These are phyloP conservation scores for Paecilomyces variotii DNA, from an alignment of 2,329 filamentous ascomycete genomes.

Conservation along the genomic window DNA sequence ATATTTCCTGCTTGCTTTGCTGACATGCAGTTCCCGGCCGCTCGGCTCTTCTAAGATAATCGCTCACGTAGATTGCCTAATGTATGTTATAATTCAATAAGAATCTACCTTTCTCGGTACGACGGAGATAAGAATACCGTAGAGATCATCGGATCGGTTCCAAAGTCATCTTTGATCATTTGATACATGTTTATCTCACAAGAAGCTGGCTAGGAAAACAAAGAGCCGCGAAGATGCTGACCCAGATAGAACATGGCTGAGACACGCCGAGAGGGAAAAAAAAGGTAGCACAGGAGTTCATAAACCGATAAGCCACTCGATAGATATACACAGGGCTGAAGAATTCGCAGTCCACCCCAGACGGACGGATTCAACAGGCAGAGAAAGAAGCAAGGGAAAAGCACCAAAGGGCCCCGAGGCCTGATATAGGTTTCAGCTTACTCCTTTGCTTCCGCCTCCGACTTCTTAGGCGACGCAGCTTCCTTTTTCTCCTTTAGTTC, in stretches of 20 bases:
- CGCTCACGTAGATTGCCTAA: background rate
- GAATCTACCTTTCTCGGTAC: background rate
- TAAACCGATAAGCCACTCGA: background rate
- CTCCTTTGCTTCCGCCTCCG: slow-evolving; percentile 13
- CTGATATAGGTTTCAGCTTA: background rate
- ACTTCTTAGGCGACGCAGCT: slow-evolving; percentile 17
- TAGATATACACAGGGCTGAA: background rate
- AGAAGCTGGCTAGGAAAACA: background rate
- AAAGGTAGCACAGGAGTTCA: background rate
- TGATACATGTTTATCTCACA: background rate
- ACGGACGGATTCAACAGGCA: background rate
- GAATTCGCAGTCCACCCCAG: background rate
- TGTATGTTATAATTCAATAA: background rate
- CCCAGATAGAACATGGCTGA: background rate
- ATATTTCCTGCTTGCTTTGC: background rate
- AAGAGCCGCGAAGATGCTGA: background rate
- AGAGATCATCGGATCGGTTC: background rate
- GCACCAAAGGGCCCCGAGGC: background rate
- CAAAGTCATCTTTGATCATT: background rate
- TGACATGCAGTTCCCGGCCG: background rate
- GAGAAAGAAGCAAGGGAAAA: background rate
- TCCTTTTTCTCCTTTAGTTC: slow-evolving; percentile 42
- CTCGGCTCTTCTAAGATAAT: background rate
- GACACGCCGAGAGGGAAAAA: background rate
- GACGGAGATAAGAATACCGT: background rate